phyloP scores from a whole-genome alignment of 805 yeast species.

The Yamadazyma endophytica region DNA sequence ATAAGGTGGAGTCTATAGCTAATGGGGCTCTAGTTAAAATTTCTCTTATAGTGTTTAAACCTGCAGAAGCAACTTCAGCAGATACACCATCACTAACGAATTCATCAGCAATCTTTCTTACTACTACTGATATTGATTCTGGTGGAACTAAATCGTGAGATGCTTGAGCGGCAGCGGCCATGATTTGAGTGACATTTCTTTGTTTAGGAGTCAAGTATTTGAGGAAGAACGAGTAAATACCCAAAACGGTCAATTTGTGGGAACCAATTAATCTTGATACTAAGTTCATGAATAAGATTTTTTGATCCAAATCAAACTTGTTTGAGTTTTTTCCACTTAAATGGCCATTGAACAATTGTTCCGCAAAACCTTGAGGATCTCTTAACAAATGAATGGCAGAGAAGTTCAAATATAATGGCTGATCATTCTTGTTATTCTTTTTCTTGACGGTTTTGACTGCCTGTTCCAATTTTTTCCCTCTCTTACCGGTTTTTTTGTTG shows the following conservation, averaged over 20 bases:
- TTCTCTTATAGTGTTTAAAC: conserved; percentile 92
- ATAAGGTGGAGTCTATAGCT: conserved; percentile 81
- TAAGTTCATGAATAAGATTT: conserved; percentile 81
- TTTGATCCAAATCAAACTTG: conserved; percentile 80
- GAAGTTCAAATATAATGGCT: conserved; percentile 76
- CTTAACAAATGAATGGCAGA: conserved; percentile 91
- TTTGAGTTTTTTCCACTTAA: conserved; percentile 65
- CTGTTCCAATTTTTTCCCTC: conserved; percentile 72
- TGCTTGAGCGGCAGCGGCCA: conserved; percentile 97
- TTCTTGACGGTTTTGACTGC: conserved; percentile 70
- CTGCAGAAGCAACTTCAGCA: conserved; percentile 97
- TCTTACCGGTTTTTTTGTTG: conserved; percentile 76
- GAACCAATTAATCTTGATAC: conserved; percentile 89
- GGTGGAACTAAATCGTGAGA: conserved; percentile 98
- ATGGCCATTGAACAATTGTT: conserved; percentile 68
- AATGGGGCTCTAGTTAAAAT: conserved; percentile 90
- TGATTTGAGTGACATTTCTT: conserved; percentile 85
- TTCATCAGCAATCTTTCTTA: conserved; percentile 93
- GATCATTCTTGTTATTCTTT: conserved; percentile 50
- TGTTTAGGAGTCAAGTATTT: conserved; percentile 94
- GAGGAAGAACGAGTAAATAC: conserved; percentile 82
- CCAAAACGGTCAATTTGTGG: conserved; percentile 86
- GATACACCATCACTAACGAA: conserved; percentile 98
- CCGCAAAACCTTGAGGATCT: conserved; percentile 98
- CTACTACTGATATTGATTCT: conserved; percentile 73